Conservation (phyloP, 768 basidiomycete species). For the Cystofilobasidium capitatum region DNA sequence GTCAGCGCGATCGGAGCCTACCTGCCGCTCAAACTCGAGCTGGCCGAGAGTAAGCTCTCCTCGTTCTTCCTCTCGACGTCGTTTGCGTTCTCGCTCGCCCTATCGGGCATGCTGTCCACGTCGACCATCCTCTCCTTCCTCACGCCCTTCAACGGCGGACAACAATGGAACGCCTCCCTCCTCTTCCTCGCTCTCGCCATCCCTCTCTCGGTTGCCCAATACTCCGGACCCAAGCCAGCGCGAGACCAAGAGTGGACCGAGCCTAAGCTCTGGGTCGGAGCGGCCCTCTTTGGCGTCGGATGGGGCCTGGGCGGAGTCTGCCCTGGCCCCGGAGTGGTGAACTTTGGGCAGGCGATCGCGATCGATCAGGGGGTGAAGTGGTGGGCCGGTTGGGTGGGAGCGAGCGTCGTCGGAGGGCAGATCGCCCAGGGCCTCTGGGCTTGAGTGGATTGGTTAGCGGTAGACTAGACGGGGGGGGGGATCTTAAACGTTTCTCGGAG, state of each 20-base stretch:
- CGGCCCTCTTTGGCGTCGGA: conserved; percentile 38
- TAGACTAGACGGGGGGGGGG: too few relatives aligned
- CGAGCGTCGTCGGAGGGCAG: not conserved
- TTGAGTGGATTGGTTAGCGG: too few relatives aligned
- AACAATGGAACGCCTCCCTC: conserved; percentile 39
- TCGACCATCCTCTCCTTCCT: conserved; percentile 39
- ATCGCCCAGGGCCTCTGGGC: not conserved
- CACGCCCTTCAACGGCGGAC: conserved; percentile 6
- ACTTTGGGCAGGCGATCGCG: conserved; percentile 15
- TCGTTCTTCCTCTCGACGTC: conserved; percentile 34
- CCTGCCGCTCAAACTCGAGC: not conserved
- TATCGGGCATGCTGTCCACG: conserved; percentile 39
- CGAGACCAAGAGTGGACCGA: conserved; percentile 29
- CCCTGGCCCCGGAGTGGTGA: conserved; percentile 37
- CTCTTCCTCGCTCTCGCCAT: conserved; percentile 36
- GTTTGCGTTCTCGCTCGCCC: conserved; percentile 37
- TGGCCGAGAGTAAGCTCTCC: conserved; percentile 13
- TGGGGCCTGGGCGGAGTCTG: conserved; percentile 41
- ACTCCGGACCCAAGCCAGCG: conserved; percentile 9
- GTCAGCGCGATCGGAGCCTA: not conserved
- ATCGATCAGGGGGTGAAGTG: not conserved
- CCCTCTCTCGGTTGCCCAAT: not conserved
- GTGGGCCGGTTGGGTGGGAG: not conserved
- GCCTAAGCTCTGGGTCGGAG: conserved; percentile 31
- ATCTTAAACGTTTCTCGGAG: too few relatives aligned